Percentiles rank a stretch among this genome's conserved stretches.
Conservation (phyloP, 2,329 filamentous ascomycete genomes). For the Monascus ruber region DNA sequence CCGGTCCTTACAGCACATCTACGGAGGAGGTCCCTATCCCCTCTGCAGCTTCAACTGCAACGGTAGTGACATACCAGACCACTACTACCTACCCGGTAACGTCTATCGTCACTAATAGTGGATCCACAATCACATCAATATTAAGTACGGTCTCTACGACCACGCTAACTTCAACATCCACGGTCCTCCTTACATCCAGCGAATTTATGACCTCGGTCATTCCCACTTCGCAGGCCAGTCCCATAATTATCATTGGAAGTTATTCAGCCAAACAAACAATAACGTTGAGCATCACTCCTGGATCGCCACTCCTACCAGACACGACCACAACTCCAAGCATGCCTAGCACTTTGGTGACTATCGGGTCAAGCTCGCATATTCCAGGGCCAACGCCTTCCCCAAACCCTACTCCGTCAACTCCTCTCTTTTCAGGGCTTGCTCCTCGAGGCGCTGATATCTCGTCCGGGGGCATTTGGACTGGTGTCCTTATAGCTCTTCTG, state of each 20-base stretch:
- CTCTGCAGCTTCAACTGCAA: slow-evolving; percentile 9
- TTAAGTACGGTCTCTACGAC: slow-evolving; percentile 47
- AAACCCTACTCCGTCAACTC: no score
- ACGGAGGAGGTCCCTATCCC: slow-evolving; percentile 1
- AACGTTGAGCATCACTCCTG: no score
- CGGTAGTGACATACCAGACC: slow-evolving; percentile 17
- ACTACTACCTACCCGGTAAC: slow-evolving; percentile 22
- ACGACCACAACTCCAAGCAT: no score
- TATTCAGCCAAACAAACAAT: no score
- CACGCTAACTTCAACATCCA: slow-evolving; percentile 17
- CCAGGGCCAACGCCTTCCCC: no score
- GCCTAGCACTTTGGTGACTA: no score
- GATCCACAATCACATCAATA: slow-evolving; percentile 41
- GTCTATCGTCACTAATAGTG: slow-evolving; percentile 28
- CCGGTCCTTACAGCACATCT: background rate
- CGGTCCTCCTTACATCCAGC: slow-evolving; percentile 12
- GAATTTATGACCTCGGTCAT: slow-evolving; percentile 3
- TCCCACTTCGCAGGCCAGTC: background rate
- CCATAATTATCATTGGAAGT: no score
- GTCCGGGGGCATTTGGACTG: slow-evolving; percentile 3
- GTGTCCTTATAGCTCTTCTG: slow-evolving; percentile 2
- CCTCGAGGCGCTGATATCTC: background rate
- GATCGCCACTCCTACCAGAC: no score
- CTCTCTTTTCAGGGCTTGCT: no score
- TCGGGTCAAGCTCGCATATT: no score